Conservation (phyloP, 1,284 basidiomycete genomes). For the Cryptococcus amylolentus region DNA sequence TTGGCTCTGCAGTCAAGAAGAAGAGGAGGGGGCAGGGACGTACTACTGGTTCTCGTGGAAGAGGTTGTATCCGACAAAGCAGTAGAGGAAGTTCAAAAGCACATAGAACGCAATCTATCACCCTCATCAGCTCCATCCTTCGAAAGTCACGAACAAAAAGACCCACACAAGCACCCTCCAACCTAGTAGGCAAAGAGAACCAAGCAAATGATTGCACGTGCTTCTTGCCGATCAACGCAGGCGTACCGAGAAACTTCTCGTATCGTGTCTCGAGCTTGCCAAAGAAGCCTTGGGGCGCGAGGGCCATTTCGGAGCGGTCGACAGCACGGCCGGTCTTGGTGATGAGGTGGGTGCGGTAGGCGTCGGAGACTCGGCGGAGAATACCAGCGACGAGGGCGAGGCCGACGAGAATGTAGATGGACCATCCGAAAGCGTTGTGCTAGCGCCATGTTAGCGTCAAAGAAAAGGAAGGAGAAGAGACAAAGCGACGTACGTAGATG, state of each 20-base stretch:
- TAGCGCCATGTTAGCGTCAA: constrained; percentile 1
- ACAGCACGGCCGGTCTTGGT: background rate
- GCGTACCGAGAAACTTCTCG: constrained; percentile 17
- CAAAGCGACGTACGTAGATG: constrained; percentile 7
- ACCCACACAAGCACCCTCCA: constrained; percentile 28
- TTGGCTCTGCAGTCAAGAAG: background rate
- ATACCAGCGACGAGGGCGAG: constrained; percentile 17
- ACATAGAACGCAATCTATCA: constrained; percentile 27
- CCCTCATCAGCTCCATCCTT: background rate
- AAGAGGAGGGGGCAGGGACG: background rate
- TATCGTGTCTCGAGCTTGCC: constrained; percentile 11
- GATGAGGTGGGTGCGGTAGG: constrained; percentile 4
- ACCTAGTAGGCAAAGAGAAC: constrained; percentile 26
- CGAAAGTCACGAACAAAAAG: background rate
- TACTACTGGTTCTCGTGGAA: constrained; percentile 41
- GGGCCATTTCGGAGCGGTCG: background rate
- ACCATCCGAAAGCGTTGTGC: constrained; percentile 25
- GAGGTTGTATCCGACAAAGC: constrained; percentile 56
- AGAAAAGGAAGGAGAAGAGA: background rate
- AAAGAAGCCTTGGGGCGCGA: background rate
- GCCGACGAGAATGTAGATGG: constrained; percentile 21
- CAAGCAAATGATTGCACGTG: constrained; percentile 25
- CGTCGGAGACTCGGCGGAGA: constrained; percentile 10
- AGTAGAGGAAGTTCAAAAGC: constrained; percentile 32
- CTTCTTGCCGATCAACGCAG: constrained; percentile 24